phyloP scores from a whole-genome alignment of 164 flowering plant species.

The Warburgia ugandensis region DNA sequence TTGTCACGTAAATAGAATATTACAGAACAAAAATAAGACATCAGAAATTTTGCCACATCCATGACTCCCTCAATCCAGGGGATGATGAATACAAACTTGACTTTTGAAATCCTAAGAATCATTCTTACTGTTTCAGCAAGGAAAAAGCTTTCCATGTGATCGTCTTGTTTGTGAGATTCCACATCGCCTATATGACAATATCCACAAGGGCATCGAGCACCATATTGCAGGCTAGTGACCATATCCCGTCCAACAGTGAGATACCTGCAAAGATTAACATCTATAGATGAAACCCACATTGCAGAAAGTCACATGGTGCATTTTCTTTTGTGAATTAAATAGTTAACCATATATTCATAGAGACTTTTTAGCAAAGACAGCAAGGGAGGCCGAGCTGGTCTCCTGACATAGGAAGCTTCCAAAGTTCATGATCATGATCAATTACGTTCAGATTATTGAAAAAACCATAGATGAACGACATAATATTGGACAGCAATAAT shows the following conservation, averaged over 20 bases:
- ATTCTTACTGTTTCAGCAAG: conserved; percentile 90
- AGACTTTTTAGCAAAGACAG: no score
- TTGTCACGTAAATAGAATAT: no score
- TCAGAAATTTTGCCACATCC: no score
- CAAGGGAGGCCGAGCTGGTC: neutral
- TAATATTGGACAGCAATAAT: no score
- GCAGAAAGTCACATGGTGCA: no score
- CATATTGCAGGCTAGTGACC: conserved; percentile 90
- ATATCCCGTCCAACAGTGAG: conserved; percentile 95
- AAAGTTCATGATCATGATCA: conserved; percentile 1
- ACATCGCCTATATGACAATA: conserved; percentile 97
- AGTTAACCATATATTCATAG: no score
- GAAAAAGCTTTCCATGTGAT: conserved; percentile 99
- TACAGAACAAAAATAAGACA: no score
- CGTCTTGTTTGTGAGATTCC: conserved; percentile 85
- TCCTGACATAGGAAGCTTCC: neutral
- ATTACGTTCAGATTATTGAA: no score
- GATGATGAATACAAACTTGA: neutral
- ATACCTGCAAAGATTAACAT: conserved; percentile 38
- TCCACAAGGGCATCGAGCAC: conserved; percentile 96
- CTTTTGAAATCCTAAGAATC: neutral
- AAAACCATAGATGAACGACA: no score
- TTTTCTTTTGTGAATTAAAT: no score
- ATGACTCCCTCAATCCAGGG: no score
- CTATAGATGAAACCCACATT: no score